These are phyloP conservation scores for Omphalotus olearius DNA, from an alignment of 1,284 basidiomycete species.

Conservation along the genomic window DNA sequence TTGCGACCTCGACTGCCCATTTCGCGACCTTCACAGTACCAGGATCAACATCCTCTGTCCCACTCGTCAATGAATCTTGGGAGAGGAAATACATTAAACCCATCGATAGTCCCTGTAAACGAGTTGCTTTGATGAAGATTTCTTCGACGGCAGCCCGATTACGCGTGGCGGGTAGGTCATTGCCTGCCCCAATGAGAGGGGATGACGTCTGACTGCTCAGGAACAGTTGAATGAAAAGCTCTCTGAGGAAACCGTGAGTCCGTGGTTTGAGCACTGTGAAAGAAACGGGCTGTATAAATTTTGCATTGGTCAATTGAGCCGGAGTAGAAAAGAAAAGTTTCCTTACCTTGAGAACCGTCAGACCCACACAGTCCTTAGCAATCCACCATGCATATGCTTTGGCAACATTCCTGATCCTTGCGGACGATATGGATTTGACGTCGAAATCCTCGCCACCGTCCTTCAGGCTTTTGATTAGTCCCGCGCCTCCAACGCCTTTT, in stretches of 20 bases:
- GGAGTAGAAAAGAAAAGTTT: neutral
- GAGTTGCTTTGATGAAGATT: constrained; percentile 65
- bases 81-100: constrained; percentile 70
- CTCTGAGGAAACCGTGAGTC: constrained; percentile 62
- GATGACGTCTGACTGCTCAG: constrained; percentile 70
- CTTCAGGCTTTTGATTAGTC: constrained; percentile 63
- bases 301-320: neutral
- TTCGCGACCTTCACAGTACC: constrained; percentile 45
- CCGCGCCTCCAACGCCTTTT: constrained; percentile 75
- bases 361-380: constrained; percentile 65
- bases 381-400: constrained; percentile 84
- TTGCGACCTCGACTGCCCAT: constrained; percentile 64
- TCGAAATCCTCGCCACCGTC: constrained; percentile 42
- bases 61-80: constrained; percentile 34
- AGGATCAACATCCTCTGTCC: constrained; percentile 31
- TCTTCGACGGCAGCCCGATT: constrained; percentile 66
- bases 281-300: constrained; percentile 66
- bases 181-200: constrained; percentile 44
- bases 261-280: constrained; percentile 70
- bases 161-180: constrained; percentile 37
- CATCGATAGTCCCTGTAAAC: constrained; percentile 55
- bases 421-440: constrained; percentile 53
- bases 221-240: constrained; percentile 66
- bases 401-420: constrained; percentile 63
- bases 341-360: constrained; percentile 81